Evolutionary conservation across 208 protist genomes (phyloP).

Genomic region (Leishmania guyanensis): DNA sequence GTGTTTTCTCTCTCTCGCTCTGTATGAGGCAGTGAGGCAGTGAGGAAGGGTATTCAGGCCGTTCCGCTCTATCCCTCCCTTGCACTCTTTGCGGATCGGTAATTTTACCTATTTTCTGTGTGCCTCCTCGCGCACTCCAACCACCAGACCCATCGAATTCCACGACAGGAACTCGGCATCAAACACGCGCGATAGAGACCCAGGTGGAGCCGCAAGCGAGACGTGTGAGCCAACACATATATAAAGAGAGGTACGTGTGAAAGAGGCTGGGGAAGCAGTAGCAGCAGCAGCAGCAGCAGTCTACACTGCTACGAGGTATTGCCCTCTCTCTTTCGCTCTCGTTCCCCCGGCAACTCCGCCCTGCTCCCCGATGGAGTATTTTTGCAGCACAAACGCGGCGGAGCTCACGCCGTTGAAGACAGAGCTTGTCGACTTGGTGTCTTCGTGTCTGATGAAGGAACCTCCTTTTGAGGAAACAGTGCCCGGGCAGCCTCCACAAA

Average conservation of each 20-base stretch:
- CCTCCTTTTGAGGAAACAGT: conserved; percentile 42
- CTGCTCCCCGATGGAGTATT: not conserved
- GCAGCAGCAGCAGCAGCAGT: not conserved
- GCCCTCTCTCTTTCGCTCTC: conserved; percentile 3
- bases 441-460: conserved; percentile 81
- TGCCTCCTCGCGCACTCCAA: not conserved
- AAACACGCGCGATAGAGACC: not conserved
- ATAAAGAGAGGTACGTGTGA: not conserved
- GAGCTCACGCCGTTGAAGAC: conserved; percentile 66
- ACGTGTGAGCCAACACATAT: not conserved
- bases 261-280: not conserved
- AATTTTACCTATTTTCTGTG: not conserved
- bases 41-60: not conserved
- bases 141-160: not conserved
- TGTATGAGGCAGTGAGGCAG: not conserved
- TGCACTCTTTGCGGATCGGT: not conserved
- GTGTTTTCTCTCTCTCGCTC: not conserved
- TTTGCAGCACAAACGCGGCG: conserved; percentile 15
- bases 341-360: not conserved
- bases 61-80: not conserved
- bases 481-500: not conserved
- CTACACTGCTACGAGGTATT: not conserved
- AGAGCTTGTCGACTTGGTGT: conserved; percentile 80
- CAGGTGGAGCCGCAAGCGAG: not conserved
- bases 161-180: not conserved